These are phyloP conservation scores for Roridomyces roridus DNA, from an alignment of 768 basidiomycete species.

Conservation along the genomic window DNA sequence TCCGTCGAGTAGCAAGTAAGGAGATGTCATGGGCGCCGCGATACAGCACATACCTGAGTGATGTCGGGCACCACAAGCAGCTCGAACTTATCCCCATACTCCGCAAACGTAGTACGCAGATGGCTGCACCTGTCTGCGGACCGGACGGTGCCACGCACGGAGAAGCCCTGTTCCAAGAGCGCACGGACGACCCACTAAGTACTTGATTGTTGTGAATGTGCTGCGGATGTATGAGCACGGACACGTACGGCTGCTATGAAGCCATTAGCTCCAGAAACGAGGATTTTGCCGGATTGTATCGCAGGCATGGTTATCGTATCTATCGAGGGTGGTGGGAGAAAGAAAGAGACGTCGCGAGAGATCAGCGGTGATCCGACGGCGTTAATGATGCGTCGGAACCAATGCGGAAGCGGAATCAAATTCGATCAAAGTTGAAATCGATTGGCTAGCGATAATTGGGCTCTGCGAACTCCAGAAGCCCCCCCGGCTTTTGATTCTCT, in stretches of 20 bases:
- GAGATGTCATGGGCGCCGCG: too few relatives aligned
- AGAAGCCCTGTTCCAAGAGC: constrained; percentile 65
- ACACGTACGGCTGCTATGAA: constrained; percentile 48
- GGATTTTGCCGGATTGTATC: constrained; percentile 30
- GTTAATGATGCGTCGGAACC: too few relatives aligned
- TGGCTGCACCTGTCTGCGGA: constrained; percentile 61
- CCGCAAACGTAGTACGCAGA: constrained; percentile 58
- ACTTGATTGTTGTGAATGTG: too few relatives aligned
- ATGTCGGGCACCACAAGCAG: constrained; percentile 75
- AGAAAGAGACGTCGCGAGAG: too few relatives aligned
- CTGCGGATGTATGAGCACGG: too few relatives aligned
- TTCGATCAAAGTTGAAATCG: too few relatives aligned
- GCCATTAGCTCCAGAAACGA: constrained; percentile 50
- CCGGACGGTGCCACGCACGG: constrained; percentile 71
- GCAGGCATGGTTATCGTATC: constrained; percentile 37
- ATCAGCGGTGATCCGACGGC: too few relatives aligned
- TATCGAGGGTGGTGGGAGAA: not conserved
- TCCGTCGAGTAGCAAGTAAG: not conserved
- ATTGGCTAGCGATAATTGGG: too few relatives aligned
- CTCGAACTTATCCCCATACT: constrained; percentile 63
- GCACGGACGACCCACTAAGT: constrained; percentile 56
- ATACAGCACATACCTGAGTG: constrained; percentile 30
- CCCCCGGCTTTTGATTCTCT: too few relatives aligned
- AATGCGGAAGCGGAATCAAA: too few relatives aligned
- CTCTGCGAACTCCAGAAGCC: too few relatives aligned